Evolutionary conservation across 768 basidiomycete genomes (phyloP).

Genomic region (Russula foetens): DNA sequence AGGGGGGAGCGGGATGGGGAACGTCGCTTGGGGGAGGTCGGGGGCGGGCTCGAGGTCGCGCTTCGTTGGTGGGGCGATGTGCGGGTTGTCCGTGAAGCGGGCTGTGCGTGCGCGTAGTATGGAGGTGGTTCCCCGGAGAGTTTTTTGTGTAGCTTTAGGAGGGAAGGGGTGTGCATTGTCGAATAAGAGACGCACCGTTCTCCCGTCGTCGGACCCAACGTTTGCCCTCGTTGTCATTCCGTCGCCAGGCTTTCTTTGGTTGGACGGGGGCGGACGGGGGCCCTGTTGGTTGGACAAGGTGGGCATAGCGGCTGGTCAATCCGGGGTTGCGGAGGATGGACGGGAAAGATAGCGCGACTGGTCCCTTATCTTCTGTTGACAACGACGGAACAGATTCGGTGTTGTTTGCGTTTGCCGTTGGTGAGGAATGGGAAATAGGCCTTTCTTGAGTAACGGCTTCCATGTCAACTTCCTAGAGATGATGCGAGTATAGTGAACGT

Average conservation of each 20-base stretch:
- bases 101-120: slow-evolving; percentile 34
- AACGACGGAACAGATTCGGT: background rate
- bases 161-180: background rate
- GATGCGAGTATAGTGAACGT: background rate
- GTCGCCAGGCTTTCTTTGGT: slow-evolving; percentile 35
- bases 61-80: slow-evolving; percentile 55
- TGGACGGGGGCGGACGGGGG: slow-evolving; percentile 3
- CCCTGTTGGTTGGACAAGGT: slow-evolving; percentile 30
- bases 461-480: background rate
- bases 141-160: background rate
- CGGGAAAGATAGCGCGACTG: slow-evolving; percentile 62
- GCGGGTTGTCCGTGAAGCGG: slow-evolving; percentile 62
- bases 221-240: slow-evolving; percentile 67
- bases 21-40: slow-evolving; percentile 46
- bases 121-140: background rate
- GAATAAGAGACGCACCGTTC: slow-evolving; percentile 44
- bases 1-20: slow-evolving; percentile 66
- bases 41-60: slow-evolving; percentile 42
- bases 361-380: slow-evolving; percentile 19
- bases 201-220: slow-evolving; percentile 70
- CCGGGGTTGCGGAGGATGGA: slow-evolving; percentile 56
- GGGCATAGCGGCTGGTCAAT: slow-evolving; percentile 44
- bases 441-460: background rate
- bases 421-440: background rate
- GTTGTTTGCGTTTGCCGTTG: background rate